Evolutionary conservation across 768 basidiomycete species (phyloP).

Genomic region (Sporobolomyces phaffii): DNA sequence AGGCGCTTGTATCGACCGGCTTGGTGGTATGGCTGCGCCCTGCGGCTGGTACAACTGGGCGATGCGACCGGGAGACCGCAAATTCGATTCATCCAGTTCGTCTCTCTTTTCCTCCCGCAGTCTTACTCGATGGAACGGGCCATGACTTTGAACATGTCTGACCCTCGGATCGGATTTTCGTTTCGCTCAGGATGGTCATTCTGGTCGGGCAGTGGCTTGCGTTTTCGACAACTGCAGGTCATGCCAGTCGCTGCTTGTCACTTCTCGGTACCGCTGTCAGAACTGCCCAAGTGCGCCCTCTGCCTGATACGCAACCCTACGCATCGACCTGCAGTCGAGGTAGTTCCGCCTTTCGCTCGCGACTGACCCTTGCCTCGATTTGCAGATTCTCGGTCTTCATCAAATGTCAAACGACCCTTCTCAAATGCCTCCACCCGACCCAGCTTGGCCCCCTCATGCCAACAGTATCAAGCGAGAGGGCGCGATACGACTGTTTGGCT

Average conservation of each 20-base stretch:
- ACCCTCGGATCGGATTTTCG: no score
- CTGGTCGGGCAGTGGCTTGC: conserved; percentile 24
- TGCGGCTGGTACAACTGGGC: conserved; percentile 21
- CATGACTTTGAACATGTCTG: no score
- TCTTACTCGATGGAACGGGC: no score
- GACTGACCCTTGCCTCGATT: no score
- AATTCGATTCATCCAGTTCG: conserved; percentile 24
- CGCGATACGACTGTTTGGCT: conserved; percentile 15
- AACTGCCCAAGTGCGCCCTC: not conserved
- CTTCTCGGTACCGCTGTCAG: conserved; percentile 15
- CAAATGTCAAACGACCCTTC: conserved; percentile 17
- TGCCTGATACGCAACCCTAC: no score
- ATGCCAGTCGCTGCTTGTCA: conserved; percentile 16
- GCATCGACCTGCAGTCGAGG: no score
- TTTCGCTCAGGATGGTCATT: not conserved
- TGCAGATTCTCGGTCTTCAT: conserved; percentile 35
- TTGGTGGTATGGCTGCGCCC: conserved; percentile 13
- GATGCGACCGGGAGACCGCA: conserved; percentile 7
- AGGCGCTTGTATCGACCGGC: not conserved
- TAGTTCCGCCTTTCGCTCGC: no score
- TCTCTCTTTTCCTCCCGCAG: not conserved
- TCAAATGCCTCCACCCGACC: conserved; percentile 31
- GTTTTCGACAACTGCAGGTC: conserved; percentile 1
- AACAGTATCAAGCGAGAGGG: conserved; percentile 11
- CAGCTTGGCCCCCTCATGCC: conserved; percentile 23